Evolutionary conservation across 2,329 filamentous ascomycete genomes (phyloP), one percentile per base, ranked within the genome.

Genomic region (Aspergillus fumigatus): DNA sequence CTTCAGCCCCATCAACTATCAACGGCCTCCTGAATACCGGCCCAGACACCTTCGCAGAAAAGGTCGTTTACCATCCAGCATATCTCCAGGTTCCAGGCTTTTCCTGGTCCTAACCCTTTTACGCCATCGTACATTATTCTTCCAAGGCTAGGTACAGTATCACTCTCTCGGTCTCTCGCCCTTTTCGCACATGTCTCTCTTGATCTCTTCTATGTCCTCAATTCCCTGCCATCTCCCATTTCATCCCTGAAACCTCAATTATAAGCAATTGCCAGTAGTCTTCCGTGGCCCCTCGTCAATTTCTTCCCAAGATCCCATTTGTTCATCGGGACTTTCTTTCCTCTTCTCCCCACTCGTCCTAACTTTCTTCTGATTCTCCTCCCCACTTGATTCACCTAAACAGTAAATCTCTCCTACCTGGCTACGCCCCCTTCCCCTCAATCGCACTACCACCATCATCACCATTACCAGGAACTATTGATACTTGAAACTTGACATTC

Each of bases 21-120:
- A 60, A 60, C 57, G 53, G 57, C 59, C 50, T 55, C 54, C 41
- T 53, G 51, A 52, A 55, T 47, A 61, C 57, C 55, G 48, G 59
- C 49, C 51, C 51, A 51, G 59, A 59, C 58, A 56, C 58, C 58
- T 58, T 59, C 60, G 60, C 60, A 61, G 59, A 60, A 60, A 58
- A 23, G 21, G 41, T 19, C 60, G 60, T 50, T 43, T 55, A 58
- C 55, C 57, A 58, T 54, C 55, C 53, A 35, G 38, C 48, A 59
- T 59, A 57, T 62, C 41, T 45, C 41, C 41, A 45, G 41, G 8
- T 19, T 21, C 19, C 41, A 45, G 41, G 41, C 41, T 45, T 19
- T 23, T 45, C 19, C 21, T 23, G 41, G 3, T 19, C 19, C 41
- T 19, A 10, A 9, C 26, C 26, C 25, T 21, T 35, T 50, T 35